Evolutionary conservation across 2,329 filamentous ascomycete species (phyloP).

Genomic region (Fusarium sp.): DNA sequence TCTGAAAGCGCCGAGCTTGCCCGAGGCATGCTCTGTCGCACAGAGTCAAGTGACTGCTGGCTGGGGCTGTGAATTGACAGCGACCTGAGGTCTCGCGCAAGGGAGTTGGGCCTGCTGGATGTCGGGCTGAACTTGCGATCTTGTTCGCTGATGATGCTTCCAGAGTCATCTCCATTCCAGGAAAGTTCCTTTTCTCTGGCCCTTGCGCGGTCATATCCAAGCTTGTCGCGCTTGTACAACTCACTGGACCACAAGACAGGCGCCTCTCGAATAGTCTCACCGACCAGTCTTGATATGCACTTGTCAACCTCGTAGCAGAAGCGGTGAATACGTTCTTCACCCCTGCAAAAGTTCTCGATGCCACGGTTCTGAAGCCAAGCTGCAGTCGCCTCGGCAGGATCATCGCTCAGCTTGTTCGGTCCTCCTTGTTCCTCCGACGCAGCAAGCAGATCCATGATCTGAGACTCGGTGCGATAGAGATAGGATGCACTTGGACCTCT

Average conservation of each 20-base stretch:
- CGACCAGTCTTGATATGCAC: conserved; percentile 85
- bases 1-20: conserved; percentile 68
- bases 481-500: conserved; percentile 65
- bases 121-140: conserved; percentile 57
- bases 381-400: conserved; percentile 85
- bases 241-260: conserved; percentile 94
- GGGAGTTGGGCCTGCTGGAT: conserved; percentile 57
- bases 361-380: conserved; percentile 83
- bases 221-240: conserved; percentile 81
- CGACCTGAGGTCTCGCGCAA: conserved; percentile 64
- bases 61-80: conserved; percentile 70
- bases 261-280: conserved; percentile 82
- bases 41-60: conserved; percentile 74
- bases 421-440: conserved; percentile 85
- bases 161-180: conserved; percentile 58
- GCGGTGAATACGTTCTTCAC: conserved; percentile 92
- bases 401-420: conserved; percentile 94
- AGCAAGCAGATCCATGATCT: conserved; percentile 87
- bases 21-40: conserved; percentile 67
- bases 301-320: conserved; percentile 91
- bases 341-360: conserved; percentile 92
- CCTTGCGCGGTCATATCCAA: conserved; percentile 60
- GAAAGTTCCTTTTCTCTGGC: conserved; percentile 56
- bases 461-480: conserved; percentile 81
- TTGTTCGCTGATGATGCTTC: conserved; percentile 63